phyloP scores from a whole-genome alignment of 257 asterid species.

The Primulina eburnea region DNA sequence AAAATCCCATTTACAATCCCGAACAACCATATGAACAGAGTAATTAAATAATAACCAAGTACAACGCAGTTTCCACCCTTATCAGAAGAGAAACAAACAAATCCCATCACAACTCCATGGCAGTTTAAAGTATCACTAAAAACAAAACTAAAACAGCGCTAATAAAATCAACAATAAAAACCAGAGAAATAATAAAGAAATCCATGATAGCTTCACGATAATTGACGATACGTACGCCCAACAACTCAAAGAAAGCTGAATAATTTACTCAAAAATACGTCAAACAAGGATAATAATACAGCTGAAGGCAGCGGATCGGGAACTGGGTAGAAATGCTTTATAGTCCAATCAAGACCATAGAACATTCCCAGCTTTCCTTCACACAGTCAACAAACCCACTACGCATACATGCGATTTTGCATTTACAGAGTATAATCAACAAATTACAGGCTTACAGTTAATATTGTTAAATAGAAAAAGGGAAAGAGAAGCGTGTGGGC shows the following conservation, averaged over 20 bases:
- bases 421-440: background rate
- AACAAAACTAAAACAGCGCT: background rate
- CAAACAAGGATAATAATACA: background rate
- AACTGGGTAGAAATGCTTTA: slow-evolving; percentile 13
- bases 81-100: background rate
- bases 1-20: background rate
- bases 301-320: background rate
- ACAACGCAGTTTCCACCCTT: background rate
- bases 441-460: background rate
- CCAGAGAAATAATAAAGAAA: background rate
- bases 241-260: background rate
- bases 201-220: slow-evolving; percentile 16
- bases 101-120: background rate
- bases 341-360: slow-evolving; percentile 23
- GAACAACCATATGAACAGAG: background rate
- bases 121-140: background rate
- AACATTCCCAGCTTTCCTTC: slow-evolving; percentile 19
- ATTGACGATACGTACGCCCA: background rate
- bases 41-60: background rate
- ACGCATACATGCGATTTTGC: background rate
- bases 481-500: background rate
- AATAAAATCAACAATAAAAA: slow-evolving; percentile 2
- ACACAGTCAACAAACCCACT: slow-evolving; percentile 1
- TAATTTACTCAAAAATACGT: background rate
- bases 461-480: background rate